These are phyloP conservation scores for Ophiocordyceps robertsii DNA, from an alignment of 2,329 filamentous ascomycete genomes.

Conservation along the genomic window DNA sequence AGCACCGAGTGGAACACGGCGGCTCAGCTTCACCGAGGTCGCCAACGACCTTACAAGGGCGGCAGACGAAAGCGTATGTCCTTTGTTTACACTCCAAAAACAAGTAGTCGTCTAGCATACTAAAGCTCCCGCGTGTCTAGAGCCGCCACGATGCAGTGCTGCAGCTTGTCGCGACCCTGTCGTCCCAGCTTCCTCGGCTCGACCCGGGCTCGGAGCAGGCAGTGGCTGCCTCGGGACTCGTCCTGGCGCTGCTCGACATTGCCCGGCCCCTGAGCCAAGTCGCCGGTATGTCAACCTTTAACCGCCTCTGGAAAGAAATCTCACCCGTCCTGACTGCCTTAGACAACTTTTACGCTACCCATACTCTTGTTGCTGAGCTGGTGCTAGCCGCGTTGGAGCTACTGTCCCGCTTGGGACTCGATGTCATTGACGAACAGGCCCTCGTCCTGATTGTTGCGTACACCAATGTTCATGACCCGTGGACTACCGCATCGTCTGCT, in stretches of 20 bases:
- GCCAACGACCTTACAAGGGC: neutral
- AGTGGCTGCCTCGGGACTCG: neutral
- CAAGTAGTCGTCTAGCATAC: neutral
- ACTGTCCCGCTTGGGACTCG: slow-evolving; percentile 6
- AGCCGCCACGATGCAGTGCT: slow-evolving; percentile 3
- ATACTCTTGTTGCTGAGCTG: slow-evolving; percentile 9
- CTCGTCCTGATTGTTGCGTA: slow-evolving; percentile 19
- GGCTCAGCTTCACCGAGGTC: neutral
- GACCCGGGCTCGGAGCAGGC: neutral
- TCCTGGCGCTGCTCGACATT: neutral
- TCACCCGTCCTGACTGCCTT: neutral
- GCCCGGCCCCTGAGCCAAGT: neutral
- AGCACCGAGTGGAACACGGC: neutral
- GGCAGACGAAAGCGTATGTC: neutral
- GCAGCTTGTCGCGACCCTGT: slow-evolving; percentile 1
- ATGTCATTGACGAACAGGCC: slow-evolving; percentile 5
- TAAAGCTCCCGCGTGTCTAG: neutral
- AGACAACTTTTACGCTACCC: neutral
- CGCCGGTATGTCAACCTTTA: neutral
- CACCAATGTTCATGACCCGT: slow-evolving; percentile 18
- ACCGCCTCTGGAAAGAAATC: neutral
- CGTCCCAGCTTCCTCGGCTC: neutral
- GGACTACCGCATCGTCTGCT: slow-evolving; percentile 21
- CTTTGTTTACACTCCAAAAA: too few relatives aligned
- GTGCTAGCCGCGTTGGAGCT: slow-evolving; percentile 14